A percentile compares a stretch with the other conserved stretches of the same genome.
These are phyloP conservation scores for Solanum hybrid DNA, from an alignment of 305 asterid species.

Conservation along the genomic window DNA sequence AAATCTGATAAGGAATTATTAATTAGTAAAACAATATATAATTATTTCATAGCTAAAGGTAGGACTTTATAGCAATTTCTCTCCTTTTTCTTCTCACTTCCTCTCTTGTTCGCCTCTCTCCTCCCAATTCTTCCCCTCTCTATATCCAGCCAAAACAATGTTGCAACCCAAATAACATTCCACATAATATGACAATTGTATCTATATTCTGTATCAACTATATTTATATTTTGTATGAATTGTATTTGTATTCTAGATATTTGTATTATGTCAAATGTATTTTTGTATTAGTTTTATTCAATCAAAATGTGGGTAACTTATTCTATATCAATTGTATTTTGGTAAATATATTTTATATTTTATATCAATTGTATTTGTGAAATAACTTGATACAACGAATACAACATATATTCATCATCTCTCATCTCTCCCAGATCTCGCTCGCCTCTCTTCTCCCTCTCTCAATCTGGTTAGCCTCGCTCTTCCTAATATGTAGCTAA, in stretches of 20 bases:
- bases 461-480: neutral
- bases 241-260: too few species aligned
- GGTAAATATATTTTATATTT: too few species aligned
- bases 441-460: neutral
- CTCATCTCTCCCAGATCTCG: neutral
- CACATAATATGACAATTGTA: neutral
- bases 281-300: neutral
- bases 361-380: neutral
- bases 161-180: neutral
- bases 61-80: neutral
- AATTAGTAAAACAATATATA: too few species aligned
- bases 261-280: neutral
- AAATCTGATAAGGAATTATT: too few species aligned
- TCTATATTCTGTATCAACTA: neutral
- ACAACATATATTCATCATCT: neutral
- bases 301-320: neutral
- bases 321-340: neutral
- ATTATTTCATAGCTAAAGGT: neutral
- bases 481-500: neutral
- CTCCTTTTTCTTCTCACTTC: neutral
- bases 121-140: neutral
- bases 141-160: neutral
- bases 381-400: too few species aligned
- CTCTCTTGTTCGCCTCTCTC: neutral
- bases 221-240: too few species aligned